phyloP scores from a whole-genome alignment of 176 grass and related monocot species.

The Carex parvula region DNA sequence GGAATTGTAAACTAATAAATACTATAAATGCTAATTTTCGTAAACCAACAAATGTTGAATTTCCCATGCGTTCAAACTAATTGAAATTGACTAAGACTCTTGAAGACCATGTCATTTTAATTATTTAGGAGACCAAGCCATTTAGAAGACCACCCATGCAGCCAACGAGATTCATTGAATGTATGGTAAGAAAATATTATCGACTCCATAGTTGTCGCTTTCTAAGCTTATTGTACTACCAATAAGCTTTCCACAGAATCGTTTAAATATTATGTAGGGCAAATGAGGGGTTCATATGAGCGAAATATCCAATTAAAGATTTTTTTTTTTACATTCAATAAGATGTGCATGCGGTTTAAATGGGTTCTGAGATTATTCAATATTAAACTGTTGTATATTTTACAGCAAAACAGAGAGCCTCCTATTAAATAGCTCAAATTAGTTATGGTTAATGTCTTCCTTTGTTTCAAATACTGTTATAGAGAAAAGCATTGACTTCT shows the following conservation, averaged over 20 bases:
- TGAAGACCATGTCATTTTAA: too few relatives aligned
- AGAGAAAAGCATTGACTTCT: neutral
- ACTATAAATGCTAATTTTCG: too few relatives aligned
- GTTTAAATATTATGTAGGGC: neutral
- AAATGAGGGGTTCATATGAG: neutral
- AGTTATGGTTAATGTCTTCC: neutral
- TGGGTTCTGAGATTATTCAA: neutral
- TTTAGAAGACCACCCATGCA: too few relatives aligned
- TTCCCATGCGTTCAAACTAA: too few relatives aligned
- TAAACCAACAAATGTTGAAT: too few relatives aligned
- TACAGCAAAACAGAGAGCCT: neutral
- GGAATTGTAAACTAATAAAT: too few relatives aligned
- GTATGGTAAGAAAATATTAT: neutral
- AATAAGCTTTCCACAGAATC: neutral
- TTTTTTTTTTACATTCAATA: slow-evolving; percentile 3
- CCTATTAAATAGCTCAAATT: neutral
- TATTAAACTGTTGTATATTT: neutral
- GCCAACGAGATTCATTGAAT: too few relatives aligned
- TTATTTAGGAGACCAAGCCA: too few relatives aligned
- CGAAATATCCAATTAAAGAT: neutral
- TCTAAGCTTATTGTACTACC: neutral
- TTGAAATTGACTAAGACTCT: too few relatives aligned
- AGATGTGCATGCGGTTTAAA: neutral
- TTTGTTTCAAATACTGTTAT: neutral
- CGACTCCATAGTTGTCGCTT: neutral